Percentiles rank a stretch among this genome's conserved stretches.
phyloP scores from a whole-genome alignment of 306 rosid species.

The Bauhinia variegata region DNA sequence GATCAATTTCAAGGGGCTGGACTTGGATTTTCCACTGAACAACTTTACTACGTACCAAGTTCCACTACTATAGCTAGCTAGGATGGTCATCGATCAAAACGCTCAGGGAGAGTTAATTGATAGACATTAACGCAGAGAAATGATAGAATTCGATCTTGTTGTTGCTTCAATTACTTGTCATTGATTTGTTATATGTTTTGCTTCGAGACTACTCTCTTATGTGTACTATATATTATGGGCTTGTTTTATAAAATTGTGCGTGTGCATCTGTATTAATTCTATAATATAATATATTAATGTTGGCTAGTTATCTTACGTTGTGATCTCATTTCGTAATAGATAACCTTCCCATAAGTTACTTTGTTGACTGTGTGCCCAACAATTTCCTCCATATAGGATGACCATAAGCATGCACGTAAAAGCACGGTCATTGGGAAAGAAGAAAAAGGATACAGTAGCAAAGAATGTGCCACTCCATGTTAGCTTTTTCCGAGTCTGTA shows the following conservation, averaged over 20 bases:
- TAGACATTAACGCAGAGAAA: conserved; percentile 37
- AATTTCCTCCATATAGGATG: conserved; percentile 13
- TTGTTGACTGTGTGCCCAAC: neutral
- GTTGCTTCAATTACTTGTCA: conserved; percentile 34
- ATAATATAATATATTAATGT: too few species aligned
- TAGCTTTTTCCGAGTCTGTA: conserved; percentile 31
- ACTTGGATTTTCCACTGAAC: conserved; percentile 5
- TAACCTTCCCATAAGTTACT: conserved; percentile 26
- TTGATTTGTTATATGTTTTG: conserved; percentile 30
- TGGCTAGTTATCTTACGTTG: conserved; percentile 34
- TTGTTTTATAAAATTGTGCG: conserved; percentile 45
- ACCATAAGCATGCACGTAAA: conserved; percentile 23
- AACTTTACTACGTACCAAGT: neutral
- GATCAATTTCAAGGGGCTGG: too few species aligned
- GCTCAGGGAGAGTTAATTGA: conserved; percentile 18
- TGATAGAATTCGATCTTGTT: conserved; percentile 39
- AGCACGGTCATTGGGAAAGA: conserved; percentile 33
- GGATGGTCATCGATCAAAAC: conserved; percentile 4
- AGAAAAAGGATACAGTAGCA: conserved; percentile 35
- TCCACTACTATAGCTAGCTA: neutral
- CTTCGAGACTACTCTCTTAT: conserved; percentile 30
- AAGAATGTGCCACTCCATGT: conserved; percentile 45
- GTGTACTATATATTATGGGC: conserved; percentile 49
- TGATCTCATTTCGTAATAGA: conserved; percentile 20
- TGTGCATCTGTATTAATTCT: conserved; percentile 47